Percentiles rank a stretch among this genome's conserved stretches.
Conservation (phyloP, 352 stramenopile species). For the Phytophthora niederhauseri region DNA sequence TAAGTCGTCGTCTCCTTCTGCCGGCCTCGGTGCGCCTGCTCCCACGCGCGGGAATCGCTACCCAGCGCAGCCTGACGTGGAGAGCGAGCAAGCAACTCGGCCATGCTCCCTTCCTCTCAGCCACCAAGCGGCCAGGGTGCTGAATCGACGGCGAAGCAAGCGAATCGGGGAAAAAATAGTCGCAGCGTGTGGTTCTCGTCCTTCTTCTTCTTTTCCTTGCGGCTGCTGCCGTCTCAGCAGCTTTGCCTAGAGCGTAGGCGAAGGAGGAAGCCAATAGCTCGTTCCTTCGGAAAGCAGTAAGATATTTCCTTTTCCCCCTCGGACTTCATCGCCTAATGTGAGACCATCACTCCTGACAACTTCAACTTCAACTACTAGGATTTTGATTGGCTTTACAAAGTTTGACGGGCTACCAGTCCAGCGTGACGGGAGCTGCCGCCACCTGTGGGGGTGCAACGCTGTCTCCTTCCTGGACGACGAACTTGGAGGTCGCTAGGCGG, state of each 20-base stretch:
- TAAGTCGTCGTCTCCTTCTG: conserved; percentile 29
- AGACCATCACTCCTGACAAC: neutral
- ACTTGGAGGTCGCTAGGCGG: conserved; percentile 83
- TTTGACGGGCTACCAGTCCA: conserved; percentile 26
- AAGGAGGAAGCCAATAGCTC: conserved; percentile 35
- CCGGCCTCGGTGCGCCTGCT: conserved; percentile 8
- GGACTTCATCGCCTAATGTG: neutral
- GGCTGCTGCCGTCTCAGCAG: conserved; percentile 28
- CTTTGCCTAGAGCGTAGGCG: conserved; percentile 36
- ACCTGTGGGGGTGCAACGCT: neutral
- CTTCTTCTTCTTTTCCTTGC: conserved; percentile 43
- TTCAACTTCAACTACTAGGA: neutral
- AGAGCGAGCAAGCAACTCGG: conserved; percentile 16
- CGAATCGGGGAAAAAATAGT: conserved; percentile 31
- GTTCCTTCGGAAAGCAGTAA: conserved; percentile 56
- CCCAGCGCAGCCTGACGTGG: conserved; percentile 1
- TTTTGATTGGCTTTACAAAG: too few species aligned
- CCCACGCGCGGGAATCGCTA: neutral
- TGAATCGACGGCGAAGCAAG: conserved; percentile 34
- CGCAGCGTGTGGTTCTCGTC: conserved; percentile 27
- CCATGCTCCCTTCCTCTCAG: conserved; percentile 32
- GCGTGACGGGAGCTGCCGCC: conserved; percentile 4
- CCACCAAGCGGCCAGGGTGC: conserved; percentile 17
- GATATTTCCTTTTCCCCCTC: conserved; percentile 50
- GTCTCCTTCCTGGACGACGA: conserved; percentile 20